These are phyloP conservation scores for Tulasnella sp. DNA, from an alignment of 768 basidiomycete species.

Conservation along the genomic window DNA sequence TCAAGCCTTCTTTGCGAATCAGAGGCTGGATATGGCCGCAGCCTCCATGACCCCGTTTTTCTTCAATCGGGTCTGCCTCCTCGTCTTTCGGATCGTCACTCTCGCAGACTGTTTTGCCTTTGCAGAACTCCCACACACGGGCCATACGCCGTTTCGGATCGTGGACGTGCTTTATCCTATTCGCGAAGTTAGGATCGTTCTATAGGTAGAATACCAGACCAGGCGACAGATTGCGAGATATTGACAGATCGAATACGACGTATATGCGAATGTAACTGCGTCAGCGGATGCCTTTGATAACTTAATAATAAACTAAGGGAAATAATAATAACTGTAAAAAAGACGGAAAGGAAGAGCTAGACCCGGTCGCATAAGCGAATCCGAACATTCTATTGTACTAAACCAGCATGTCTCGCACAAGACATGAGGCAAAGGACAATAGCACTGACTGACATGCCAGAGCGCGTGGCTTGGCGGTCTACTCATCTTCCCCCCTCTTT, in stretches of 20 bases:
- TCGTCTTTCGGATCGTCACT: conserved; percentile 70
- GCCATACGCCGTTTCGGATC: conserved; percentile 81
- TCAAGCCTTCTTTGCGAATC: conserved; percentile 87
- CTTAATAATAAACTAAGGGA: conserved; percentile 9
- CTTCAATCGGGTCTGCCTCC: conserved; percentile 33
- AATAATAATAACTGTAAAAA: conserved; percentile 6
- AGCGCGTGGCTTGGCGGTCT: conserved; percentile 6
- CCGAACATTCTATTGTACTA: conserved; percentile 1
- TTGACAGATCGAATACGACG: conserved; percentile 21
- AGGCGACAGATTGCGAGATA: conserved; percentile 24
- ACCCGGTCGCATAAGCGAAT: background rate
- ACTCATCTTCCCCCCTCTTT: conserved; percentile 93
- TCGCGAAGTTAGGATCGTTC: conserved; percentile 73
- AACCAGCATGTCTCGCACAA: conserved; percentile 13
- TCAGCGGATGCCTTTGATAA: conserved; percentile 36
- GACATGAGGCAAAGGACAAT: conserved; percentile 32
- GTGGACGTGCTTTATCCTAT: conserved; percentile 77
- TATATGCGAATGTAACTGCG: conserved; percentile 47
- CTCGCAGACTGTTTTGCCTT: conserved; percentile 79
- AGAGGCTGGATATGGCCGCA: conserved; percentile 87
- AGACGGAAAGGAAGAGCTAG: no score
- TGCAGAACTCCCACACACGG: conserved; percentile 74
- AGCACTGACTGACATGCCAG: conserved; percentile 55
- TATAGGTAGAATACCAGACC: conserved; percentile 32
- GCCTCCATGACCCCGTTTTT: conserved; percentile 89